Percentiles rank a stretch among this genome's conserved stretches.
phyloP scores from a whole-genome alignment of 2,329 filamentous ascomycete species.

The Fusarium robinianum region DNA sequence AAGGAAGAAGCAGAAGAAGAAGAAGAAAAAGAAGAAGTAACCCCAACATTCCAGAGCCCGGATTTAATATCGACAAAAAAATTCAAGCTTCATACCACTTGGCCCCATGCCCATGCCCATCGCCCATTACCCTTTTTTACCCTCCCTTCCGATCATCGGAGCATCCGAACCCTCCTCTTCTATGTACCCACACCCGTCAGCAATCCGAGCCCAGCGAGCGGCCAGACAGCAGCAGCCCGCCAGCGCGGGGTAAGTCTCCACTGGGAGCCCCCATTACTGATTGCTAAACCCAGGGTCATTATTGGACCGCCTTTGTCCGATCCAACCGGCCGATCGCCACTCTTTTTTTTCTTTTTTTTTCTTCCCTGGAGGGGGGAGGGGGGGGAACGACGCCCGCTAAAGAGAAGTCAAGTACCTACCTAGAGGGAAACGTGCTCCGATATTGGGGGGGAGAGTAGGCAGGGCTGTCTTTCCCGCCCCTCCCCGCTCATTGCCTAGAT shows the following conservation, averaged over 20 bases:
- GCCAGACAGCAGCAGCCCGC: conserved; percentile 27
- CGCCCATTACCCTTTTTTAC: too few relatives aligned
- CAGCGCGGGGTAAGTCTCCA: conserved; percentile 39
- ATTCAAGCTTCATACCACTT: conserved; percentile 36
- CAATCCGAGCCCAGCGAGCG: conserved; percentile 34
- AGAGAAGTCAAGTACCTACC: too few relatives aligned
- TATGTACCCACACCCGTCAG: conserved; percentile 29
- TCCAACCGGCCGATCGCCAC: conserved; percentile 28
- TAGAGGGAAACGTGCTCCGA: too few relatives aligned
- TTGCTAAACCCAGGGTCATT: conserved; percentile 35
- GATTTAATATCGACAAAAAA: conserved; percentile 16
- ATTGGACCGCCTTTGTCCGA: conserved; percentile 31
- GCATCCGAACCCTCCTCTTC: too few relatives aligned
- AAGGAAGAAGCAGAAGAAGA: conserved; percentile 7
- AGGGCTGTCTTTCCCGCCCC: too few relatives aligned
- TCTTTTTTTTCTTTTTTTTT: conserved; percentile 8
- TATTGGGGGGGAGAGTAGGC: too few relatives aligned
- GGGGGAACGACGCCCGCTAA: too few relatives aligned
- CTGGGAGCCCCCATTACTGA: conserved; percentile 28
- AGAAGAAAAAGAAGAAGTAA: conserved; percentile 14
- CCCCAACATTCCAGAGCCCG: conserved; percentile 29
- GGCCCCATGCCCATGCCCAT: too few relatives aligned
- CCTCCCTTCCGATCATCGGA: conserved; percentile 44
- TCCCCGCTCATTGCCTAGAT: too few relatives aligned
- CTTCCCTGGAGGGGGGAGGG: too few relatives aligned